phyloP scores from a whole-genome alignment of 176 grass and related monocot species.

The Avena eriantha region DNA sequence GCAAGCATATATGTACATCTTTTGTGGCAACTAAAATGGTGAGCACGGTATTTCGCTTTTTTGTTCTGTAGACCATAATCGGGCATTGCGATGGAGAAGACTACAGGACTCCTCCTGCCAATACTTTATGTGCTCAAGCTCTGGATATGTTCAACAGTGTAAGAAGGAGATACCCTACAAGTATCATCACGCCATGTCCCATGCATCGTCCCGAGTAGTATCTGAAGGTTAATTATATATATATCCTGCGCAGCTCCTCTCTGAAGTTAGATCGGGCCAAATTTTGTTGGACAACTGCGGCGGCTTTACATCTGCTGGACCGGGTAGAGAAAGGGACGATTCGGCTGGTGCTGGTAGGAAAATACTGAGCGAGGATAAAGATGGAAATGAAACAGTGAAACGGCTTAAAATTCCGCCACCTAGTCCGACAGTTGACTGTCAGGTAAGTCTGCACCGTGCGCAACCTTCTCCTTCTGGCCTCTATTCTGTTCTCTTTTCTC shows the following conservation, averaged over 20 bases:
- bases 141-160: conserved; percentile 37
- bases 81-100: conserved; percentile 50
- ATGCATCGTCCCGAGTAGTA: not conserved
- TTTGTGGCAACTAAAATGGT: not conserved
- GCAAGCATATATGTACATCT: not conserved
- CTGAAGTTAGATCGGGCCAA: not conserved
- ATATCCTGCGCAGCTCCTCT: conserved; percentile 43
- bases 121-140: conserved; percentile 41
- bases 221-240: too few relatives aligned
- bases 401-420: conserved; percentile 35
- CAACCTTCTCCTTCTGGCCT: not conserved
- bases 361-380: conserved; percentile 27
- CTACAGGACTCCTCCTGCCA: conserved; percentile 35
- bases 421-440: conserved; percentile 37
- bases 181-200: not conserved
- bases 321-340: not conserved
- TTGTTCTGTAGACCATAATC: not conserved
- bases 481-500: not conserved
- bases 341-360: conserved; percentile 24
- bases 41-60: not conserved
- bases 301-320: conserved; percentile 14
- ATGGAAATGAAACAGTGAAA: not conserved
- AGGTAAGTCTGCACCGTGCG: conserved; percentile 30
- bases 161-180: conserved; percentile 10
- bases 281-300: conserved; percentile 49